phyloP scores from a whole-genome alignment of 2,329 filamentous ascomycete species.

The Thermothelomyces thermophilus region DNA sequence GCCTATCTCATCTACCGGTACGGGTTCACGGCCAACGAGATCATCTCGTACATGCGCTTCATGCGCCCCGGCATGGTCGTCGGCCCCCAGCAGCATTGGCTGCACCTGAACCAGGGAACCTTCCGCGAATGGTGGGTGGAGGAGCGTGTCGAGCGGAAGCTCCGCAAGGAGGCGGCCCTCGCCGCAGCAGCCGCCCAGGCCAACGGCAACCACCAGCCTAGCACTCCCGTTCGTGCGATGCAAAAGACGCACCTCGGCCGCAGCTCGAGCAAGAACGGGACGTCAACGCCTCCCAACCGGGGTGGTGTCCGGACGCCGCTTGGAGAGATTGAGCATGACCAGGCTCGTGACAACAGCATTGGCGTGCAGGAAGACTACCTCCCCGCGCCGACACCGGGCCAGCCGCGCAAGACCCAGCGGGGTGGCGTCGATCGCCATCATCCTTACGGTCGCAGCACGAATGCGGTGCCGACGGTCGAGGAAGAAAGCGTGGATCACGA shows the following conservation, averaged over 20 bases:
- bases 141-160: constrained; percentile 68
- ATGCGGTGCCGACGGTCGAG: constrained; percentile 36
- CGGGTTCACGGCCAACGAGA: constrained; percentile 93
- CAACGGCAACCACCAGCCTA: constrained; percentile 35
- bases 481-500: constrained; percentile 46
- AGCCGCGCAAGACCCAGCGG: constrained; percentile 76
- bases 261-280: constrained; percentile 54
- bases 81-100: constrained; percentile 96
- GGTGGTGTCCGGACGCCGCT: constrained; percentile 71
- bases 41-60: constrained; percentile 98
- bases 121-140: constrained; percentile 99
- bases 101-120: constrained; percentile 90
- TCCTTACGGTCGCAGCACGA: constrained; percentile 55
- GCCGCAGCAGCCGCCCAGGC: constrained; percentile 35
- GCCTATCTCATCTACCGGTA: constrained; percentile 97
- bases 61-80: constrained; percentile 99
- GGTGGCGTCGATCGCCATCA: constrained; percentile 66
- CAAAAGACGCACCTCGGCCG: constrained; percentile 50
- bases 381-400: constrained; percentile 89
- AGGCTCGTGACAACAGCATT: constrained; percentile 43
- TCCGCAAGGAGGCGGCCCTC: constrained; percentile 52
- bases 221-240: constrained; percentile 56
- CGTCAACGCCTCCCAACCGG: constrained; percentile 75
- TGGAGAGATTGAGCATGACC: constrained; percentile 87
- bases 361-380: constrained; percentile 82